Evolutionary conservation across 768 basidiomycete species (phyloP), one percentile per base, ranked within the genome.

Genomic region (Boletus rufocinnamomeus): DNA sequence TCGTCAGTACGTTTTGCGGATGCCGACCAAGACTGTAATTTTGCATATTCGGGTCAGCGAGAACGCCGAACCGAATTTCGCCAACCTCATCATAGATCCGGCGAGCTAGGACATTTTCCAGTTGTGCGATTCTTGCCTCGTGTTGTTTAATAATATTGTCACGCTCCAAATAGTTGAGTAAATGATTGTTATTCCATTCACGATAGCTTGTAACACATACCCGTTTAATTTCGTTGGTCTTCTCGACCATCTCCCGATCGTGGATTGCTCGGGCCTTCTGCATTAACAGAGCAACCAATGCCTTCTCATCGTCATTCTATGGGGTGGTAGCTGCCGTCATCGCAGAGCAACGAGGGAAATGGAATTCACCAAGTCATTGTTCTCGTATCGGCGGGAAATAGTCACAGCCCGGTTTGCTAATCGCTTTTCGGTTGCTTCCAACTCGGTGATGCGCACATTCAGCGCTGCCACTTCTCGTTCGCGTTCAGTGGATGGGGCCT

Each of bases 201-300:
- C 48, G 16, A 17, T 51, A 41, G 14, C 32, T 46, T 35, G 37
- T 25, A 40, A 56, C 50, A 70, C 75, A 44, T 59, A 84, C 84
- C 60, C 79, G 75, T 58, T 79, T 80, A 30, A 87, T 75, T 54
- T 86, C 84, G 61, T 86, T 84, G 52, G 75, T 75, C 66, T 85
- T 85, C 27, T 74, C 76, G 32, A 85, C 77, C 38, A 80, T 72
- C 19, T 81, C 79, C 52, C 84, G 77, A 59, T 84, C 84, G 61
- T 84, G 78, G 23, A 80, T 69, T 13, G 76, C 74, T 51, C 79
- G 75, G 17, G 81, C 76, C 48, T 79, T 69, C 41, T 72, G 71
- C 61, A 82, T 74, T 32, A 87, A 62, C 49, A 73, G 69, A 52
- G 76, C 69, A 9, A 82, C 79, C 48, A 87, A 77, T 5, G 70